Evolutionary conservation across 179 eudicot species (phyloP).

Genomic region (Vitellaria paradoxa): DNA sequence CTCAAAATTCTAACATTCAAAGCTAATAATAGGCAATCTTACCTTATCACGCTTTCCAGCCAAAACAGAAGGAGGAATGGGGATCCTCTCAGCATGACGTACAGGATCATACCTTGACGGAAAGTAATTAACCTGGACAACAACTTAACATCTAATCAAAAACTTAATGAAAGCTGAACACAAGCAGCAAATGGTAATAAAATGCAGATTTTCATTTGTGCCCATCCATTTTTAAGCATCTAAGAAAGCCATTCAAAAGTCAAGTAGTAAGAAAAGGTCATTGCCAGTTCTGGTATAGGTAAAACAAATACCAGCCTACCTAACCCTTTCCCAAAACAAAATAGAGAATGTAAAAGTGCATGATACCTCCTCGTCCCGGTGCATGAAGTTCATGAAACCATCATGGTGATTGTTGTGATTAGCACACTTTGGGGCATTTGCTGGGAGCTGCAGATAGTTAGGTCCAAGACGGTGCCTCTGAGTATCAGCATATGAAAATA

Average conservation of each 20-base stretch:
- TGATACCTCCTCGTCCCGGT: conserved; percentile 62
- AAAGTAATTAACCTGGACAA: conserved; percentile 49
- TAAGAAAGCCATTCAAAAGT: neutral
- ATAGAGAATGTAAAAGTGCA: neutral
- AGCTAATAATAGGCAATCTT: conserved; percentile 11
- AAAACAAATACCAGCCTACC: neutral
- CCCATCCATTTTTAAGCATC: neutral
- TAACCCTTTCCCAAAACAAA: neutral
- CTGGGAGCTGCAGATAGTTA: conserved; percentile 60
- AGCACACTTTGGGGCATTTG: conserved; percentile 52
- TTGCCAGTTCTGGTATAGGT: neutral
- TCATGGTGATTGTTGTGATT: conserved; percentile 70
- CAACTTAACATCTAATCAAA: neutral
- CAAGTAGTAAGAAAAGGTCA: neutral
- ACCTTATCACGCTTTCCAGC: conserved; percentile 51
- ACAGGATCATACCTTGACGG: conserved; percentile 55
- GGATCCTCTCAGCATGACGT: conserved; percentile 53
- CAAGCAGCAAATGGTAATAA: neutral
- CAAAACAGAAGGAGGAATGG: conserved; percentile 40
- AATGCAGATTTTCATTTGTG: neutral
- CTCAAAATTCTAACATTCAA: neutral
- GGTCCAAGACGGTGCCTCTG: conserved; percentile 70
- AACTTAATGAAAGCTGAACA: neutral
- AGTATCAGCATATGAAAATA: conserved; percentile 57
- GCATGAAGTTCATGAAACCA: conserved; percentile 62